Evolutionary conservation across 345 rosid species (phyloP).

Genomic region (Rhodomyrtus tomentosa): DNA sequence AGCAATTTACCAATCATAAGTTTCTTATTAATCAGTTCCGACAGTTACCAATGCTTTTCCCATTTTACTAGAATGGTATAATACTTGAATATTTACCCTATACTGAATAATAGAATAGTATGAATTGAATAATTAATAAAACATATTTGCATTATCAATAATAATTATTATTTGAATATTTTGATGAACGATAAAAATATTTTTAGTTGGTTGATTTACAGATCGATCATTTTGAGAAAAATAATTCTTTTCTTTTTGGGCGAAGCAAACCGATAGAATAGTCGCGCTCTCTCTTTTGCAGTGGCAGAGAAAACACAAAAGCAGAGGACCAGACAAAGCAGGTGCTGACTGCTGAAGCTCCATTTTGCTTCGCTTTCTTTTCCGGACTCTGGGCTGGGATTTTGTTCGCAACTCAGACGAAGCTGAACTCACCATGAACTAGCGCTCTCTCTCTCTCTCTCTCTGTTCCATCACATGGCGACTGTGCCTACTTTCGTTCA

Average conservation of each 20-base stretch:
- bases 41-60: too few species aligned
- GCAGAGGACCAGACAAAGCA: neutral
- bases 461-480: neutral
- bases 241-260: too few species aligned
- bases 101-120: neutral
- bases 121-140: too few species aligned
- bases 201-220: too few species aligned
- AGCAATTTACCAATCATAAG: too few species aligned
- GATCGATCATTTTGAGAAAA: too few species aligned
- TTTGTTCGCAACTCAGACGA: neutral
- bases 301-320: neutral
- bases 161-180: too few species aligned
- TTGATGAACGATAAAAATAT: too few species aligned
- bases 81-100: neutral
- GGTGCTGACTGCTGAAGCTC: neutral
- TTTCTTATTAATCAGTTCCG: too few species aligned
- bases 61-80: too few species aligned
- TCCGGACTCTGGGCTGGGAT: neutral
- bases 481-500: slow-evolving; percentile 23
- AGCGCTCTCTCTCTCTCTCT: neutral
- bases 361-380: neutral
- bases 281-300: neutral
- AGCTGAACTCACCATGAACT: neutral
- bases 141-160: too few species aligned
- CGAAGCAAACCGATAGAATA: too few species aligned